phyloP scores from a whole-genome alignment of 2,329 filamentous ascomycete genomes.

The Aspergillus intermedius region DNA sequence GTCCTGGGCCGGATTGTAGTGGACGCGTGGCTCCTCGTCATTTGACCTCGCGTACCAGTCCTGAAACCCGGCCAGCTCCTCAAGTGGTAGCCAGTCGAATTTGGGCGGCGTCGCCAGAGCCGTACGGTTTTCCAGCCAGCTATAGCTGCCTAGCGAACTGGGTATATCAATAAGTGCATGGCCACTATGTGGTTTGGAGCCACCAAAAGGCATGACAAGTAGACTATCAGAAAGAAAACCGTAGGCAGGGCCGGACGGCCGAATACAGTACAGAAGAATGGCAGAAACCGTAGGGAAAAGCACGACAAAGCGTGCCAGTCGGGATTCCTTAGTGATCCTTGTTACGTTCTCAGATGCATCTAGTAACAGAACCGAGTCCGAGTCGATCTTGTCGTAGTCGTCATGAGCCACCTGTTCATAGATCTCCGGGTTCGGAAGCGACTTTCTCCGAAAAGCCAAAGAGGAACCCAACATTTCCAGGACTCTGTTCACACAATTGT shows the following conservation, averaged over 20 bases:
- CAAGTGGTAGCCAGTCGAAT: constrained; percentile 15
- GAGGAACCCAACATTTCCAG: constrained; percentile 19
- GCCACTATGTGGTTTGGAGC: constrained; percentile 5
- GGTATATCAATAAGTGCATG: constrained; percentile 7
- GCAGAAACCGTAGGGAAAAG: constrained; percentile 17
- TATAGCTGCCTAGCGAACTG: constrained; percentile 6
- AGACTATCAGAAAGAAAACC: constrained; percentile 11
- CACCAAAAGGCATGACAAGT: constrained; percentile 10
- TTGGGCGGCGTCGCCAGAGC: constrained; percentile 8
- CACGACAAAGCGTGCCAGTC: constrained; percentile 11
- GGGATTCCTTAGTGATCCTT: constrained; percentile 4
- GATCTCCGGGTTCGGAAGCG: no score
- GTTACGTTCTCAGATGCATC: constrained; percentile 7
- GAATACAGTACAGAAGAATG: constrained; percentile 18
- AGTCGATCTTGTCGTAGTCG: no score
- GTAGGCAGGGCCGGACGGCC: constrained; percentile 21
- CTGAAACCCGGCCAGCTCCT: constrained; percentile 11
- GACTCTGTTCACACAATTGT: constrained; percentile 19
- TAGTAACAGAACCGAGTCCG: constrained; percentile 6
- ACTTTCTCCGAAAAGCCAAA: neutral
- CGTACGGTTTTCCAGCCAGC: constrained; percentile 9
- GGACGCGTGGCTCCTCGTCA: constrained; percentile 5
- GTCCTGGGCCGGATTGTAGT: constrained; percentile 31
- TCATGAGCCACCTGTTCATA: no score
- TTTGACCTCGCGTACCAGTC: constrained; percentile 13